Base-by-base conservation (phyloP, 1,139 yeast species). In the Saccharomyces hybrid region DNA sequence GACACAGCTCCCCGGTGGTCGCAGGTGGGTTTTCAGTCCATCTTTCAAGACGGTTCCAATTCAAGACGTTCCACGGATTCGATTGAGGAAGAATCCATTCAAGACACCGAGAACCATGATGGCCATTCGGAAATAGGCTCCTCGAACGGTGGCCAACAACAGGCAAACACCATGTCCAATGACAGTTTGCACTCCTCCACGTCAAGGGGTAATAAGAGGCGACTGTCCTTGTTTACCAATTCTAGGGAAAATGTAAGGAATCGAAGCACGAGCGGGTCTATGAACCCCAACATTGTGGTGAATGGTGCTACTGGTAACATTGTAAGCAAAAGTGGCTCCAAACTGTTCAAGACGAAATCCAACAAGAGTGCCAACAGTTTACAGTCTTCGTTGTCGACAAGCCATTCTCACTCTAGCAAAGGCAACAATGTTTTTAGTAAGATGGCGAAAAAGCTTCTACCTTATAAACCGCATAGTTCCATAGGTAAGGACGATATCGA, bases 1-100 rank as follows among this genome's bases (percentile, higher is more conserved):
- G 26, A 23, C 3, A 48, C 49, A 14, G 57, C 60, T 7, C 70
- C 69, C 7, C 60, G 59, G 34, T 60, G 70, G 60, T 64, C 71
- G 1, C 64, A 62, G 34, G 69, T 69, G n/a, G 72, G 71, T 2
- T 68, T 69, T 47, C 71, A 67, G 49, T 69, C 72, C 1, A 67
- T 69, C 14, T 65, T 65, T 28, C 63, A 64, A 47, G 58, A 46
- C 52, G 59, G 48, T 13, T 38, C 48, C 4, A 50, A 34, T 47
- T 23, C 48, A 27, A 28, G 52, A 11, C 57, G 29, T 16, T 53
- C 53, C 5, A 31, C 29, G 28, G 52, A 52, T 52, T 52, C 47
- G 14, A 26, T 34, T 48, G 32, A 46, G 3, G 50, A 41, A 11
- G 44, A 52, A 14, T 41, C 26, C 14, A 41, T 1, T 16, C 44